Evolutionary conservation across 2,329 filamentous ascomycete species (phyloP).

Genomic region (Colletotrichum lupini): DNA sequence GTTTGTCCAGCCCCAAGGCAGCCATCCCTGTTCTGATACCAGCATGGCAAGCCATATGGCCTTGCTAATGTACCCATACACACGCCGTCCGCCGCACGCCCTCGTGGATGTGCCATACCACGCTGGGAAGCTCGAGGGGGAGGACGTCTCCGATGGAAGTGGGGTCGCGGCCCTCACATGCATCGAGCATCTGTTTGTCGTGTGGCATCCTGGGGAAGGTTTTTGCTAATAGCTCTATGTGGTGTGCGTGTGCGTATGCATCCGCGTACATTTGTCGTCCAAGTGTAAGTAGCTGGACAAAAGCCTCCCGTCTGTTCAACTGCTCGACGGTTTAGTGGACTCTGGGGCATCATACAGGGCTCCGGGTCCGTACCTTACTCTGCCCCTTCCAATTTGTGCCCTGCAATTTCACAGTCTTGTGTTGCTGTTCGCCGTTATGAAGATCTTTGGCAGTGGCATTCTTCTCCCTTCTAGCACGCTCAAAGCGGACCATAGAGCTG

Average conservation of each 20-base stretch:
- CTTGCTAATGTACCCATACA: slow-evolving; percentile 26
- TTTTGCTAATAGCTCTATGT: slow-evolving; percentile 3
- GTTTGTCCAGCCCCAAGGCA: slow-evolving; percentile 11
- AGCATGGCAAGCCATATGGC: background rate
- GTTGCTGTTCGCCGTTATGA: background rate
- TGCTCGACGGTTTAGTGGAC: background rate
- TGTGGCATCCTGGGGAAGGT: slow-evolving; percentile 22
- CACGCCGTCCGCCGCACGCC: slow-evolving; percentile 12
- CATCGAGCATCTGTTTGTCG: slow-evolving; percentile 29
- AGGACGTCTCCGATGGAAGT: slow-evolving; percentile 27
- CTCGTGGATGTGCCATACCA: slow-evolving; percentile 24
- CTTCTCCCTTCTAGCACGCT: background rate
- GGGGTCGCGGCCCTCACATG: slow-evolving; percentile 30
- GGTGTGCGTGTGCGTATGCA: background rate
- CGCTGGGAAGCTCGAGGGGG: slow-evolving; percentile 26
- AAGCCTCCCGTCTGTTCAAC: background rate
- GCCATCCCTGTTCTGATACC: slow-evolving; percentile 10
- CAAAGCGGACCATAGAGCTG: background rate
- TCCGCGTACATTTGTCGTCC: background rate
- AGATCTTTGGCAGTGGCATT: background rate
- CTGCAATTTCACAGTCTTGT: background rate
- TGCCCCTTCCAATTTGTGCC: background rate
- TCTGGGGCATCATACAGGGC: background rate
- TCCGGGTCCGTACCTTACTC: no score
- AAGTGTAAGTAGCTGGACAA: background rate